A percentile compares a stretch with the other conserved stretches of the same genome.
phyloP scores from a whole-genome alignment of 805 yeast genomes.

The Pichia cabralensis region DNA sequence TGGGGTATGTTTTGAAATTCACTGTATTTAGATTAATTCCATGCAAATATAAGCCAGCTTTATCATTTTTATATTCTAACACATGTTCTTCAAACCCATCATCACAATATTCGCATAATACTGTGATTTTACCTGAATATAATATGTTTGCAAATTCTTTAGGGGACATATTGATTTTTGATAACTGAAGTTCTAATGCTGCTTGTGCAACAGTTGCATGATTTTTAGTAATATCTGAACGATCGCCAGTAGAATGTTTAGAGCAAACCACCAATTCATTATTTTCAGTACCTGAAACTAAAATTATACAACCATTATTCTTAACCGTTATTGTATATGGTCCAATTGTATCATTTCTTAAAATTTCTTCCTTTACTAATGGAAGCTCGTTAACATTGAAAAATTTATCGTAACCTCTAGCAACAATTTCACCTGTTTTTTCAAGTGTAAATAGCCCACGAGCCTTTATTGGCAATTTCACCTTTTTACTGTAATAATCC shows the following conservation, averaged over 20 bases:
- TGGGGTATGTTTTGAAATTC: slow-evolving; percentile 53
- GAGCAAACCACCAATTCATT: slow-evolving; percentile 83
- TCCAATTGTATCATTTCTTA: slow-evolving; percentile 46
- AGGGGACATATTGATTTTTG: slow-evolving; percentile 27
- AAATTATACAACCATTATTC: slow-evolving; percentile 89
- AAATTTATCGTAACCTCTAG: slow-evolving; percentile 91
- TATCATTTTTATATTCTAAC: slow-evolving; percentile 53
- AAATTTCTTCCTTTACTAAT: slow-evolving; percentile 37
- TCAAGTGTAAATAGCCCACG: slow-evolving; percentile 74
- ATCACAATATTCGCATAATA: slow-evolving; percentile 89
- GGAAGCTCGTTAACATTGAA: slow-evolving; percentile 68
- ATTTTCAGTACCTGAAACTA: slow-evolving; percentile 65
- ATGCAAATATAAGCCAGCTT: slow-evolving; percentile 80
- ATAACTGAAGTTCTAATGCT: slow-evolving; percentile 47
- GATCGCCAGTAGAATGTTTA: slow-evolving; percentile 73
- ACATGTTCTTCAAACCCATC: slow-evolving; percentile 93
- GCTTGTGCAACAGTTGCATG: slow-evolving; percentile 70
- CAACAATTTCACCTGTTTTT: slow-evolving; percentile 37
- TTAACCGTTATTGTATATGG: slow-evolving; percentile 78
- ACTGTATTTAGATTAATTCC: slow-evolving; percentile 71
- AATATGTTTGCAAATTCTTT: slow-evolving; percentile 48
- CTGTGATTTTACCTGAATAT: slow-evolving; percentile 50
- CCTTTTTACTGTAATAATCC: slow-evolving; percentile 58
- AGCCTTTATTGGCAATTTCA: slow-evolving; percentile 59
- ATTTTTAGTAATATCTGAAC: slow-evolving; percentile 39